A percentile compares a stretch with the other conserved stretches of the same genome.
phyloP scores from a whole-genome alignment of 768 basidiomycete species.

The Boletus vermiculosoides region DNA sequence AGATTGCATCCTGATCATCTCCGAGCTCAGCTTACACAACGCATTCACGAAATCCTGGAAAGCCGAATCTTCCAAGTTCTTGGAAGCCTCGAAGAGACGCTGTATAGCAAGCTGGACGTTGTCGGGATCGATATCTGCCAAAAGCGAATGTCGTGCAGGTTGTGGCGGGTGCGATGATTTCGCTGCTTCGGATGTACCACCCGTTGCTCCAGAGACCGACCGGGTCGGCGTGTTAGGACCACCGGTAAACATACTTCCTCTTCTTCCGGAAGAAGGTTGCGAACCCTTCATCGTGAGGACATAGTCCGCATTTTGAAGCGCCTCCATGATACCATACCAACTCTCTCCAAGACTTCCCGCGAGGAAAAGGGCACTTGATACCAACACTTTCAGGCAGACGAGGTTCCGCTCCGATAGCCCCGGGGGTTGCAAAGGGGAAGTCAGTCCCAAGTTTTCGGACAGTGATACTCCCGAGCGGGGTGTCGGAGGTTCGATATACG shows the following conservation, averaged over 20 bases:
- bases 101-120: constrained; percentile 73
- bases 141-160: constrained; percentile 52
- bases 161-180: constrained; percentile 23
- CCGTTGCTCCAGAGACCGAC: constrained; percentile 35
- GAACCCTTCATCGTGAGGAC: constrained; percentile 69
- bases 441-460: constrained; percentile 68
- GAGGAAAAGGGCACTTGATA: constrained; percentile 75
- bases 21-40: constrained; percentile 80
- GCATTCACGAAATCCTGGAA: constrained; percentile 77
- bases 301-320: constrained; percentile 92
- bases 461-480: constrained; percentile 58
- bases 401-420: constrained; percentile 87
- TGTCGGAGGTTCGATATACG: constrained; percentile 51
- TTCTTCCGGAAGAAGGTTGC: constrained; percentile 29
- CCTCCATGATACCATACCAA: constrained; percentile 91
- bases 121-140: constrained; percentile 74
- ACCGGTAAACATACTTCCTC: constrained; percentile 34
- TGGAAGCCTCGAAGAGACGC: constrained; percentile 82
- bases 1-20: constrained; percentile 91
- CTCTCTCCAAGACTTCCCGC: constrained; percentile 84
- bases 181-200: constrained; percentile 12
- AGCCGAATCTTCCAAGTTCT: constrained; percentile 77
- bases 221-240: constrained; percentile 39
- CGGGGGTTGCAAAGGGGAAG: constrained; percentile 54
- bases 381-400: constrained; percentile 82